Percentiles rank a stretch among this genome's conserved stretches.
Conservation (phyloP, 202 grass and related monocot species). For the Bolboschoenoplectus hybrid region DNA sequence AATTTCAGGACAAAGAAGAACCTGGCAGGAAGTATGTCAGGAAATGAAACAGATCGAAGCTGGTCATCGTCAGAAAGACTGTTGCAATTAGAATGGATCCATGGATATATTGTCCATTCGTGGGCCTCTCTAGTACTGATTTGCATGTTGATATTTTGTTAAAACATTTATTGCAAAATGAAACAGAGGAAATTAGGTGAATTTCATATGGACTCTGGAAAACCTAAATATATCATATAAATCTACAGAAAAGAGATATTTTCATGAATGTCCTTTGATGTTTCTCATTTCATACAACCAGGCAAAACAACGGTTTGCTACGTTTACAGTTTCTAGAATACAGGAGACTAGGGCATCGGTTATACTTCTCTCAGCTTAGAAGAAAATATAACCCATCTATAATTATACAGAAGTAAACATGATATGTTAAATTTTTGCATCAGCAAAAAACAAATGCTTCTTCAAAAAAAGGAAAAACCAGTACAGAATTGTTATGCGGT, state of each 20-base stretch:
- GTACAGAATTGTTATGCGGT: not conserved
- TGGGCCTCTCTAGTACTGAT: conserved; percentile 67
- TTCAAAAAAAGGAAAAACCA: conserved; percentile 27
- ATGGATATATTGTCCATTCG: conserved; percentile 99
- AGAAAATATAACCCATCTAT: conserved; percentile 6
- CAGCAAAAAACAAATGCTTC: not conserved
- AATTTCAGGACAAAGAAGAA: conserved; percentile 31
- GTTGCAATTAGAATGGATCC: conserved; percentile 99
- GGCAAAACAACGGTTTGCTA: not conserved
- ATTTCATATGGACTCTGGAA: conserved; percentile 31
- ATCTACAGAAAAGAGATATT: conserved; percentile 19
- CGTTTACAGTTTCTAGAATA: conserved; percentile 5
- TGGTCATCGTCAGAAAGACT: conserved; percentile 89
- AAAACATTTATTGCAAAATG: not conserved
- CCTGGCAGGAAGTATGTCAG: conserved; percentile 96
- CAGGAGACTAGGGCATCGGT: not conserved
- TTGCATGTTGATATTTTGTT: conserved; percentile 16
- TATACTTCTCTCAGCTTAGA: not conserved
- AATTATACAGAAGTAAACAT: not conserved
- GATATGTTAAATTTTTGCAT: not conserved
- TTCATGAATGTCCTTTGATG: not conserved
- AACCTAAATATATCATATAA: conserved; percentile 29
- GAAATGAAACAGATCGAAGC: conserved; percentile 88
- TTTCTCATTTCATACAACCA: conserved; percentile 3
- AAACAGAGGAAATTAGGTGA: conserved; percentile 1